phyloP scores from a whole-genome alignment of 1,139 yeast species.

The Pichia sp. region DNA sequence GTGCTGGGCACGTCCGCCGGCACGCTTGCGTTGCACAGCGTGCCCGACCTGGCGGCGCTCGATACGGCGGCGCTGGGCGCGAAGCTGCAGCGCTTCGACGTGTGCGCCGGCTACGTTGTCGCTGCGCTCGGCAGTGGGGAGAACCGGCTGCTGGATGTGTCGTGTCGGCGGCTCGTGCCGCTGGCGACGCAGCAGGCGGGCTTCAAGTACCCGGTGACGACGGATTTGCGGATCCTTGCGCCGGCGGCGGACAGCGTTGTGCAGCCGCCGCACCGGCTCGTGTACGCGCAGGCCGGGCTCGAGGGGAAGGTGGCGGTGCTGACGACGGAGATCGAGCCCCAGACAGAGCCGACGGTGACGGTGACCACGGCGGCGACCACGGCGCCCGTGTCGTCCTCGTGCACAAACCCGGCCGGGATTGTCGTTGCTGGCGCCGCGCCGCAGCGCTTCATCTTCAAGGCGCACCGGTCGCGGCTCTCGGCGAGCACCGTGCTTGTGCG shows the following conservation, averaged over 20 bases:
- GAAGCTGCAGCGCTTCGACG: conserved; percentile 17
- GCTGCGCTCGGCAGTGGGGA: conserved; percentile 14
- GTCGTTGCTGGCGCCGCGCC: conserved; percentile 44
- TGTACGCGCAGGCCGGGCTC: conserved; percentile 75
- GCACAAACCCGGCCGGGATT: conserved; percentile 14
- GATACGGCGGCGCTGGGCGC: conserved; percentile 3
- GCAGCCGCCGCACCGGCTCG: conserved; percentile 30
- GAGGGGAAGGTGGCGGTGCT: conserved; percentile 89
- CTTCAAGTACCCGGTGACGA: conserved; percentile 59
- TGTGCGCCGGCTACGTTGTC: conserved; percentile 8
- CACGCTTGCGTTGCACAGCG: conserved; percentile 4
- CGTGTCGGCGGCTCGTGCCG: conserved; percentile 45
- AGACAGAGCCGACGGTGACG: conserved; percentile 16
- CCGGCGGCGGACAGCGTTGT: not conserved
- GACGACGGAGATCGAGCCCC: conserved; percentile 29
- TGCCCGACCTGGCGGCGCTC: conserved; percentile 18
- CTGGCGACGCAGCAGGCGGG: conserved; percentile 62
- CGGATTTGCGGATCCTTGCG: conserved; percentile 54
- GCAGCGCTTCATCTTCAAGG: conserved; percentile 70
- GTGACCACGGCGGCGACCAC: conserved; percentile 14
- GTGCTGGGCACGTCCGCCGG: conserved; percentile 8
- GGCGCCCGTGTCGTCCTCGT: conserved; percentile 14
- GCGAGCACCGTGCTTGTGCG: conserved; percentile 49
- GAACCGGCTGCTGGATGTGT: not conserved
- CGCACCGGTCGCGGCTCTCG: conserved; percentile 53